These are phyloP conservation scores for Blastobotrys attinorum DNA, from an alignment of 805 yeast genomes.

Conservation along the genomic window DNA sequence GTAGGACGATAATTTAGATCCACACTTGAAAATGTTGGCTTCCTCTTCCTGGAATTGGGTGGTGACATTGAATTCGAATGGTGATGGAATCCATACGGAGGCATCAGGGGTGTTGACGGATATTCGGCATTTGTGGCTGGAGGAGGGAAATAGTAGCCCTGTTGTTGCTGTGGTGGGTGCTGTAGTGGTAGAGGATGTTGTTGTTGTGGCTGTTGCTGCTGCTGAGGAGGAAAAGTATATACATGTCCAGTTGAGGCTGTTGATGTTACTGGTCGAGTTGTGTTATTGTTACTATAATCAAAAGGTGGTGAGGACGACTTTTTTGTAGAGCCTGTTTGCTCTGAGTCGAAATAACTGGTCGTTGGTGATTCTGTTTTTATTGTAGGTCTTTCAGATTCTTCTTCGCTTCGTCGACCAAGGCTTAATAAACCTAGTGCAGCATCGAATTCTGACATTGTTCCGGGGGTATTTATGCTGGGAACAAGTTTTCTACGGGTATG, in stretches of 20 bases:
- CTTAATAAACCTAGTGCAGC: slow-evolving; percentile 19
- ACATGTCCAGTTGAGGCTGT: background rate
- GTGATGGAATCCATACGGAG: background rate
- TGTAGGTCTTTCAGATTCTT: slow-evolving; percentile 1
- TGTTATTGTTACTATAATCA: background rate
- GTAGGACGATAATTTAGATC: slow-evolving; percentile 3
- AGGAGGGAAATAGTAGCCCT: background rate
- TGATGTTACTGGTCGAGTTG: background rate
- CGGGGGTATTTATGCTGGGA: no score
- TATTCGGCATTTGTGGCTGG: background rate
- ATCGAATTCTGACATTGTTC: slow-evolving; percentile 17
- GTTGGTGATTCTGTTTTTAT: slow-evolving; percentile 1
- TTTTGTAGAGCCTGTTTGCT: no score
- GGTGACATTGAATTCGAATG: background rate
- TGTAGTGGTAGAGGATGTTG: background rate
- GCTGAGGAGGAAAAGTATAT: background rate
- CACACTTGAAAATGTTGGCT: background rate
- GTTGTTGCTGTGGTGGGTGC: background rate
- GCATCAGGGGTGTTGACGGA: background rate
- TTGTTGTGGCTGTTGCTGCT: background rate
- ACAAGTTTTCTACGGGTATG: no score
- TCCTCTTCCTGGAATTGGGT: background rate
- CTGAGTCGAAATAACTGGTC: no score
- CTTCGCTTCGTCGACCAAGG: slow-evolving; percentile 10
- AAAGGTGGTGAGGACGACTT: no score